phyloP scores from a whole-genome alignment of 148 eudicot genomes.

The Camellia sinensis region DNA sequence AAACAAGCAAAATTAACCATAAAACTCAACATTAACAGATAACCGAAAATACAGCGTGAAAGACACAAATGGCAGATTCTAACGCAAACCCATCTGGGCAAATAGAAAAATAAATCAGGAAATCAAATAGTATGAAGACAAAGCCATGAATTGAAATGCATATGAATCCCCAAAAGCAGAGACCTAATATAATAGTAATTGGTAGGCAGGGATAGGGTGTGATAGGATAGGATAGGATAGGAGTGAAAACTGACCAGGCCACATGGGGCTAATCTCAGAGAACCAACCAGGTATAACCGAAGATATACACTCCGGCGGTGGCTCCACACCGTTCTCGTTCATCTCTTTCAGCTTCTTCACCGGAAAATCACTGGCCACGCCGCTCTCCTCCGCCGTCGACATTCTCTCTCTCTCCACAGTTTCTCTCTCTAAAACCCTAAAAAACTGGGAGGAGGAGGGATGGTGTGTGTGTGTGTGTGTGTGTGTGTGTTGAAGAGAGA shows the following conservation, averaged over 20 bases:
- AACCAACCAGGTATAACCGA: conserved; percentile 93
- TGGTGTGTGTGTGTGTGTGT: background rate
- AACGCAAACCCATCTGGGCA: background rate
- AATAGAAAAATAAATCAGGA: background rate
- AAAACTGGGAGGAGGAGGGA: background rate
- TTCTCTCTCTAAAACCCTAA: conserved; percentile 9
- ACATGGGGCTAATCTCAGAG: conserved; percentile 97
- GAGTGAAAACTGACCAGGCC: conserved; percentile 71
- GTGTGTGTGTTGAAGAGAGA: background rate
- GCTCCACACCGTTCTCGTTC: conserved; percentile 17
- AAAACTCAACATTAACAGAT: background rate
- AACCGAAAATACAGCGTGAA: background rate
- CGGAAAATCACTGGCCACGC: conserved; percentile 37
- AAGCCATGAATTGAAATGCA: background rate
- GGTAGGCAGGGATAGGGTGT: no score
- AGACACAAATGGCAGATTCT: background rate
- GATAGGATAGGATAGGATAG: no score
- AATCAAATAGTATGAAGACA: background rate
- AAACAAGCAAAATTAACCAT: background rate
- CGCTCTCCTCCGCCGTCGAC: conserved; percentile 41
- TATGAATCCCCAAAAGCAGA: background rate
- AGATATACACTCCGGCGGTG: conserved; percentile 33
- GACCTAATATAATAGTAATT: no score
- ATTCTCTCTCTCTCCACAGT: background rate
- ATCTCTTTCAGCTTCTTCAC: conserved; percentile 39